phyloP scores from a whole-genome alignment of 2,329 filamentous ascomycete species.

The Cladobotryum protrusum region DNA sequence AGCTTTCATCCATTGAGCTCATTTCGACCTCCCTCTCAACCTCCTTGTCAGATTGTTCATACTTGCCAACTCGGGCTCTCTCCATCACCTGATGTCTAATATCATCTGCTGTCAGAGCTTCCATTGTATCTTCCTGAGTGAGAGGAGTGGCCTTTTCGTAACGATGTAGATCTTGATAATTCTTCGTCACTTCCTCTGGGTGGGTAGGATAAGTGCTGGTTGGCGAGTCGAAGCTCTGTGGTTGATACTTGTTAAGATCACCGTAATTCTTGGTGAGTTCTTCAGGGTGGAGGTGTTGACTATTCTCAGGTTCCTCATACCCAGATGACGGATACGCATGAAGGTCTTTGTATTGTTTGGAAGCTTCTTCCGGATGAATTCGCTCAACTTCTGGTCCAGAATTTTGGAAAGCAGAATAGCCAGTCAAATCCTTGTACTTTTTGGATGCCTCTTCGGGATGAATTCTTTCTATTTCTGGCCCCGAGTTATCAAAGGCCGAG shows the following conservation, averaged over 20 bases:
- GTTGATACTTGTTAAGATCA: slow-evolving; percentile 37
- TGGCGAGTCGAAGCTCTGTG: slow-evolving; percentile 22
- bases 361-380: slow-evolving; percentile 25
- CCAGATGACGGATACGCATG: slow-evolving; percentile 25
- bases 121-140: slow-evolving; percentile 23
- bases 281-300: slow-evolving; percentile 29
- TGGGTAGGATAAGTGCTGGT: slow-evolving; percentile 22
- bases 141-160: slow-evolving; percentile 33
- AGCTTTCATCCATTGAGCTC: slow-evolving; percentile 38
- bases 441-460: slow-evolving; percentile 32
- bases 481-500: slow-evolving; percentile 21
- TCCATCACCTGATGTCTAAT: slow-evolving; percentile 26
- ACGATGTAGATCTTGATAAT: slow-evolving; percentile 35
- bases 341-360: slow-evolving; percentile 30
- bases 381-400: slow-evolving; percentile 16
- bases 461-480: slow-evolving; percentile 15
- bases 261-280: slow-evolving; percentile 33
- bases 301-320: slow-evolving; percentile 22
- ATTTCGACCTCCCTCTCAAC: slow-evolving; percentile 23
- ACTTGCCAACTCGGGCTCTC: slow-evolving; percentile 18
- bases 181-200: slow-evolving; percentile 31
- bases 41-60: slow-evolving; percentile 7
- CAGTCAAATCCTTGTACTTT: slow-evolving; percentile 29
- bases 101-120: slow-evolving; percentile 24
- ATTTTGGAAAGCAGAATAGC: slow-evolving; percentile 25